Evolutionary conservation across 2,329 filamentous ascomycete species (phyloP).

Genomic region (Elsinoe ampelina): DNA sequence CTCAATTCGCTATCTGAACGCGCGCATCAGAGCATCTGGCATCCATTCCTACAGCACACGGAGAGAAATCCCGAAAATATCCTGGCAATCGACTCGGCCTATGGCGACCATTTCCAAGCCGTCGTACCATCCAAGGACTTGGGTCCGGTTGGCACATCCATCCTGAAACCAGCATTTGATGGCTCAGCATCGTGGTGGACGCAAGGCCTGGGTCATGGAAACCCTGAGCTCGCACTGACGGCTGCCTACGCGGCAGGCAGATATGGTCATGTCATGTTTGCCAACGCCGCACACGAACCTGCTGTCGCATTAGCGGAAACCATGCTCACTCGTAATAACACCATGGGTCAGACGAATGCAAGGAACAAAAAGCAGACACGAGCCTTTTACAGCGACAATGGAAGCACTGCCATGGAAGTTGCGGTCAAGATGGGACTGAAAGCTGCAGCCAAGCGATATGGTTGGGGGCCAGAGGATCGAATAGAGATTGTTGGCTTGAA

Average conservation of each 20-base stretch:
- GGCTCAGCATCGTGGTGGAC: slow-evolving; percentile 90
- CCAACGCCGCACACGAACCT: slow-evolving; percentile 68
- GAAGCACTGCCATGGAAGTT: slow-evolving; percentile 75
- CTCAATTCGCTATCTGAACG: slow-evolving; percentile 53
- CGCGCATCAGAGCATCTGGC: slow-evolving; percentile 65
- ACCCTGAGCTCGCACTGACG: slow-evolving; percentile 59
- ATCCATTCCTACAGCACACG: slow-evolving; percentile 76
- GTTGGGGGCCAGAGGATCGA: slow-evolving; percentile 48
- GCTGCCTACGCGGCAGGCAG: slow-evolving; percentile 73
- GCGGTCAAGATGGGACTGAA: slow-evolving; percentile 77
- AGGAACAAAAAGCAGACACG: slow-evolving; percentile 47
- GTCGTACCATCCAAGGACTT: slow-evolving; percentile 17
- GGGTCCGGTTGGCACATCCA: slow-evolving; percentile 22
- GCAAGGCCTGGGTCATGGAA: slow-evolving; percentile 74
- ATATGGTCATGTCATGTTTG: slow-evolving; percentile 86
- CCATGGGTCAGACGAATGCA: background rate
- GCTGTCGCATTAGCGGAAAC: slow-evolving; percentile 59
- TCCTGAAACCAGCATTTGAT: slow-evolving; percentile 61
- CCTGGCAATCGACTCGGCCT: slow-evolving; percentile 68
- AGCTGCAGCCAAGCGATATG: slow-evolving; percentile 57
- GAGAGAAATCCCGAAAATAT: slow-evolving; percentile 54
- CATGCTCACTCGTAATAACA: slow-evolving; percentile 47
- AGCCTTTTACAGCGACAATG: slow-evolving; percentile 77
- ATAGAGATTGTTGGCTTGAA: slow-evolving; percentile 65
- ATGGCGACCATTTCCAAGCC: slow-evolving; percentile 69